These are phyloP conservation scores for Thermomyces lanuginosus DNA, from an alignment of 2,329 filamentous ascomycete species.

Conservation along the genomic window DNA sequence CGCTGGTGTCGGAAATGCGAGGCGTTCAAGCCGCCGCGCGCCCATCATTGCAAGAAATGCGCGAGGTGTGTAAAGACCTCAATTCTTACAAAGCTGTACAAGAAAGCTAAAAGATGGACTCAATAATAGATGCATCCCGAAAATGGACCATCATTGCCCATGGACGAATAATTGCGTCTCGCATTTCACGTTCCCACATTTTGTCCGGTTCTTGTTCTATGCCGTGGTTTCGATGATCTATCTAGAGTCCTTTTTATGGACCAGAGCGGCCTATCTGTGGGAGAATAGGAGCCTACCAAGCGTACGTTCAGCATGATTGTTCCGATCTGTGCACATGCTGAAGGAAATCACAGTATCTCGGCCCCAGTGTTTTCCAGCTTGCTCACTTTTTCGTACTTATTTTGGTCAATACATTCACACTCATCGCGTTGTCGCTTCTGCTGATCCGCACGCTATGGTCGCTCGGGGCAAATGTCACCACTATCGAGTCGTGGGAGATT, in stretches of 20 bases:
- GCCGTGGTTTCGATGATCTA: slow-evolving; percentile 41
- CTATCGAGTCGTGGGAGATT: slow-evolving; percentile 48
- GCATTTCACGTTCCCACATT: slow-evolving; percentile 48
- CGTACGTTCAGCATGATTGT: slow-evolving; percentile 26
- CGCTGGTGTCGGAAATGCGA: slow-evolving; percentile 48
- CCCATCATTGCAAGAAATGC: slow-evolving; percentile 50
- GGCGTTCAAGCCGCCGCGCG: slow-evolving; percentile 43
- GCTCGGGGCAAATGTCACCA: slow-evolving; percentile 42
- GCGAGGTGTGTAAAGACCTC: slow-evolving; percentile 29
- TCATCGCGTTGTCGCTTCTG: slow-evolving; percentile 40
- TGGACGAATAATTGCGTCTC: slow-evolving; percentile 53
- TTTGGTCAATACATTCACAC: slow-evolving; percentile 38
- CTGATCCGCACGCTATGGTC: slow-evolving; percentile 39
- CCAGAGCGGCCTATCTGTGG: slow-evolving; percentile 39
- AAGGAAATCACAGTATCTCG: slow-evolving; percentile 34
- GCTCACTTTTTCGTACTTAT: slow-evolving; percentile 39
- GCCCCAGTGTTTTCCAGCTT: slow-evolving; percentile 37
- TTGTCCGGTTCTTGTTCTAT: slow-evolving; percentile 46
- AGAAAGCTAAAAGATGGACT: slow-evolving; percentile 5
- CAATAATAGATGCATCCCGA: slow-evolving; percentile 40
- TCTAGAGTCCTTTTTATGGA: slow-evolving; percentile 39
- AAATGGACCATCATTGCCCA: slow-evolving; percentile 52
- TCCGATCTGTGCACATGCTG: slow-evolving; percentile 2
- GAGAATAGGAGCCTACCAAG: slow-evolving; percentile 38
- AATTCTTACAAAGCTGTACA: background rate